Evolutionary conservation across 208 protist species (phyloP), one percentile per base, ranked within the genome.

Genomic region (Trypanosoma lewisi): DNA sequence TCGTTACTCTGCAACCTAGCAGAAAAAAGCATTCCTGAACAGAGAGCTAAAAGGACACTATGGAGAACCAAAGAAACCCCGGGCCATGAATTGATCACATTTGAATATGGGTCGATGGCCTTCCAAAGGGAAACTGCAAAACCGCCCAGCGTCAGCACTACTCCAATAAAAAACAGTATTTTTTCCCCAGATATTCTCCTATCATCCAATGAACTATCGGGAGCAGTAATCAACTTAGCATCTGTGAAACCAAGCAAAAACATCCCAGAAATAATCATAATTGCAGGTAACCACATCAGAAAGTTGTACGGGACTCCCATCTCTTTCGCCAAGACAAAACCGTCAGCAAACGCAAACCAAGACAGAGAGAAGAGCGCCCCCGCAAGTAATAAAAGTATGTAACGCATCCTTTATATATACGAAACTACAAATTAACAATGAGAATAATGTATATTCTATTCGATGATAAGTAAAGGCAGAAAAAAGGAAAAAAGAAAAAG

Each of bases 51-150:
- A 56, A 88, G 57, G 12, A 87, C 7, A 37, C 72, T 73, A 8
- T 80, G 68, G 34, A 83, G 34, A 9, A 86, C 62, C 12, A 91
- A 52, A 16, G 80, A 78, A 31, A 73, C 57, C 6, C 82, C 85
- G 31, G 85, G 67, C 82, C 79, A 89, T 7, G 54, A 37, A 33
- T 54, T 71, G 25, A 21, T 63, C 0, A 27, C 6, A 36, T 77
- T 67, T 3, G 56, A 45, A 48, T 87, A 91, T 6, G 85, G 66
- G 41, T 83, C 64, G 59, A 72, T 87, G n/a, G 59, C 59, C 49
- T 87, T 83, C 78, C 82, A 90, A 1, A 91, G 51, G 5, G 73
- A 56, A 47, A 88, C n/a, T 9, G 62, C 69, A 27, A 87, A 67
- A 11, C 80, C 73, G 4, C 70, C 55, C 53, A 94, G 70, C 14